Conservation (phyloP, 2,329 filamentous ascomycete species). For the Myriangium duriaei region DNA sequence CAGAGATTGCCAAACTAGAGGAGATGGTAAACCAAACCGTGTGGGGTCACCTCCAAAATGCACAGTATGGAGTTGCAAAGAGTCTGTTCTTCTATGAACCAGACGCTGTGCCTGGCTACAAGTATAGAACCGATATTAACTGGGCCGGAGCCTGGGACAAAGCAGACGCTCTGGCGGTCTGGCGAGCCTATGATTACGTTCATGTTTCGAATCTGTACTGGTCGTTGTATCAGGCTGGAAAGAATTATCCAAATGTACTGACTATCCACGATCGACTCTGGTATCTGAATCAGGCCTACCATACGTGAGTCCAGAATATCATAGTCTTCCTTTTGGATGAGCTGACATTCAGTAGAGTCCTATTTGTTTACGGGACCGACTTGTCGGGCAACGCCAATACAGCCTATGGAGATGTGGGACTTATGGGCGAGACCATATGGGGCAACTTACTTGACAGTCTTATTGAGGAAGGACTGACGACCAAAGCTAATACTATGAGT, state of each 20-base stretch:
- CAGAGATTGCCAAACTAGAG: slow-evolving; percentile 42
- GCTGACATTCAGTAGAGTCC: slow-evolving; percentile 1
- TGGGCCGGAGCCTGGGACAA: slow-evolving; percentile 42
- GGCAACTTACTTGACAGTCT: slow-evolving; percentile 42
- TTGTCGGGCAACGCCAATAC: slow-evolving; percentile 23
- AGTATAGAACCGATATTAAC: slow-evolving; percentile 32
- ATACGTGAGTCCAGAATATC: slow-evolving; percentile 31
- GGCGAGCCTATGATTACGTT: slow-evolving; percentile 48
- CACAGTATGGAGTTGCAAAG: slow-evolving; percentile 36
- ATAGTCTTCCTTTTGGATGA: no score
- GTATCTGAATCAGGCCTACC: slow-evolving; percentile 44
- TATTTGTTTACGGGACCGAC: slow-evolving; percentile 21
- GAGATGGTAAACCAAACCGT: slow-evolving; percentile 41
- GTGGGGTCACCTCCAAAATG: slow-evolving; percentile 36
- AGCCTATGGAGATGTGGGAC: slow-evolving; percentile 34
- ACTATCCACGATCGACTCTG: slow-evolving; percentile 36
- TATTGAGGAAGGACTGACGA: slow-evolving; percentile 32
- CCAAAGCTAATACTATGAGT: slow-evolving; percentile 30
- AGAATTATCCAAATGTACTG: slow-evolving; percentile 35
- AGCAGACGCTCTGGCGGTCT: slow-evolving; percentile 31
- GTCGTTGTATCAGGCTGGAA: slow-evolving; percentile 43
- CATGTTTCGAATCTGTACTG: slow-evolving; percentile 46
- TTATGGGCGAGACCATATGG: slow-evolving; percentile 50
- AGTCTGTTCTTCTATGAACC: slow-evolving; percentile 48
- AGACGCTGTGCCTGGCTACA: slow-evolving; percentile 28